Evolutionary conservation across 2,329 filamentous ascomycete species (phyloP).

Genomic region (Colletotrichum liaoningense): DNA sequence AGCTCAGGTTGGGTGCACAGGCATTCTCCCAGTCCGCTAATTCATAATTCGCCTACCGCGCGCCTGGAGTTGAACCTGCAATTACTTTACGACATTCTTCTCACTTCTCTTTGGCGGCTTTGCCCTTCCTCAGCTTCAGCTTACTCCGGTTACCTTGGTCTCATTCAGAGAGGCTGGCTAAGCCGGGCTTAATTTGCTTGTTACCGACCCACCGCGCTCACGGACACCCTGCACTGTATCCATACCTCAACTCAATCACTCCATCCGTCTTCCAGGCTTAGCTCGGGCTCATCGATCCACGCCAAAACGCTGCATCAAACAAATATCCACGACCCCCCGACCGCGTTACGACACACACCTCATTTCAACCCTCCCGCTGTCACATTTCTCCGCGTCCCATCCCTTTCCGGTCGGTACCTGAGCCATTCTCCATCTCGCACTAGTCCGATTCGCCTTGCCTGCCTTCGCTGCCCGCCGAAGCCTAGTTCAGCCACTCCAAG

Average conservation of each 20-base stretch:
- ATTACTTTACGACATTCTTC: slow-evolving; percentile 14
- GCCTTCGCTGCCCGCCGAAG: neutral
- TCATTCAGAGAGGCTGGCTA: neutral
- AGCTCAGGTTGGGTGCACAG: slow-evolving; percentile 27
- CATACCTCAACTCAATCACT: neutral
- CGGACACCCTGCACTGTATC: neutral
- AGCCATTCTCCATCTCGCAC: slow-evolving; percentile 18
- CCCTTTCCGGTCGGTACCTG: slow-evolving; percentile 31
- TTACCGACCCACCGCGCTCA: slow-evolving; percentile 17
- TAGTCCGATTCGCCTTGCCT: slow-evolving; percentile 23
- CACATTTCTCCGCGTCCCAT: slow-evolving; percentile 34
- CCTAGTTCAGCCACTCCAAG: slow-evolving; percentile 19
- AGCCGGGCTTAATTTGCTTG: slow-evolving; percentile 14
- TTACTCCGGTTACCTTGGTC: neutral
- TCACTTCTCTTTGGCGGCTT: neutral
- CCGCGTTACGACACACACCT: slow-evolving; percentile 11
- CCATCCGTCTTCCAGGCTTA: neutral
- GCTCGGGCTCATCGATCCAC: neutral
- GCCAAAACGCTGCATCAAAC: slow-evolving; percentile 9
- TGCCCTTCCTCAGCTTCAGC: neutral
- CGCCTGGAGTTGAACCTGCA: slow-evolving; percentile 22
- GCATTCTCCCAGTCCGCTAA: slow-evolving; percentile 18
- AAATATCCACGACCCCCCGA: slow-evolving; percentile 32
- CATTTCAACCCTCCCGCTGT: slow-evolving; percentile 29
- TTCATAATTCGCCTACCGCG: slow-evolving; percentile 16